Percentiles rank a stretch among this genome's conserved stretches.
Evolutionary conservation across 2,329 filamentous ascomycete species (phyloP).

Genomic region (Monilinia polystroma): DNA sequence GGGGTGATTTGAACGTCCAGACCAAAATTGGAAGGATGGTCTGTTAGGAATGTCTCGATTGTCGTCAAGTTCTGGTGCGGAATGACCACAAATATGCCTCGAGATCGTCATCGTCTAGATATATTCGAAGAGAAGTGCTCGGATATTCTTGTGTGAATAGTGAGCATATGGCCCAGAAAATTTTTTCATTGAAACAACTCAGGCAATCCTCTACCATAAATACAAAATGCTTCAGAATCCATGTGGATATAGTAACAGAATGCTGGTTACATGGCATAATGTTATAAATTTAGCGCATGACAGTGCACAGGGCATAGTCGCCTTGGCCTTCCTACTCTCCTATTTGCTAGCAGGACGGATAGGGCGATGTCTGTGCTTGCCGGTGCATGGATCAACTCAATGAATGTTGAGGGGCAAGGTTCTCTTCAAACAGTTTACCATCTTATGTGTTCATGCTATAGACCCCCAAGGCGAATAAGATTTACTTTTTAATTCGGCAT

Average conservation of each 20-base stretch:
- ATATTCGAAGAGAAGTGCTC: neutral
- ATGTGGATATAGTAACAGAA: neutral
- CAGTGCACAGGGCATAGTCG: slow-evolving; percentile 7
- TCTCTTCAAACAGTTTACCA: slow-evolving; percentile 17
- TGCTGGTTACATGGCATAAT: slow-evolving; percentile 7
- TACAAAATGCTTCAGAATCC: neutral
- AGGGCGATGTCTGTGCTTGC: slow-evolving; percentile 5
- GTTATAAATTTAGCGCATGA: slow-evolving; percentile 20
- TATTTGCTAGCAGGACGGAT: slow-evolving; percentile 1
- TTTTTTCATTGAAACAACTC: neutral
- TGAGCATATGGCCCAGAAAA: neutral
- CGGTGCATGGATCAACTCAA: neutral
- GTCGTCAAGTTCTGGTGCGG: neutral
- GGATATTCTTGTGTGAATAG: neutral
- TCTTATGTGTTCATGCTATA: slow-evolving; percentile 3
- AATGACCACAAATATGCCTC: neutral
- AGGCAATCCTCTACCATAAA: neutral
- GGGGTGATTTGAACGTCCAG: neutral
- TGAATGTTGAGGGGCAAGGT: slow-evolving; percentile 12
- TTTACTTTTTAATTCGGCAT: neutral
- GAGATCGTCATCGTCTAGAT: neutral
- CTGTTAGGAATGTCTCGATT: neutral
- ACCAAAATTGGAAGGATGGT: neutral
- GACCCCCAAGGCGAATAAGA: neutral
- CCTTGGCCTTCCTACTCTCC: neutral